Evolutionary conservation across 768 basidiomycete species (phyloP).

Genomic region (Lactarius hengduanensis): DNA sequence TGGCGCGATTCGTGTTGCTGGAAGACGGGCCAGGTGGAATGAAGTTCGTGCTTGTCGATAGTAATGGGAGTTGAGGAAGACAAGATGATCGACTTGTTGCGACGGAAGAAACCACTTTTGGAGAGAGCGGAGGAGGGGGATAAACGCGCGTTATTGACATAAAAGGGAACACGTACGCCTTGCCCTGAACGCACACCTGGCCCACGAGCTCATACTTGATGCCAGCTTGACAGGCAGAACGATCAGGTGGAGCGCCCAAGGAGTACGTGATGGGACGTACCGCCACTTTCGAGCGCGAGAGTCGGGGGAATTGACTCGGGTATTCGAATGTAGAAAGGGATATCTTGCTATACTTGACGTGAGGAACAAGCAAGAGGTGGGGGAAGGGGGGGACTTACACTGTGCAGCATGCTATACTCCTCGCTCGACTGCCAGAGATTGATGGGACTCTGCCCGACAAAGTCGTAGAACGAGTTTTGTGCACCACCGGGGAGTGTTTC

Average conservation of each 20-base stretch:
- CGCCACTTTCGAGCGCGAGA: constrained; percentile 73
- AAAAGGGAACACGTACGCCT: constrained; percentile 53
- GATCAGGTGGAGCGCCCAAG: not conserved
- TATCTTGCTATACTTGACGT: constrained; percentile 61
- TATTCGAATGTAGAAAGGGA: constrained; percentile 86
- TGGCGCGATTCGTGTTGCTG: constrained; percentile 73
- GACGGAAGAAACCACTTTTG: constrained; percentile 74
- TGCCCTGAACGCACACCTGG: constrained; percentile 80
- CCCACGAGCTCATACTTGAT: constrained; percentile 91
- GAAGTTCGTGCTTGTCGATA: constrained; percentile 92
- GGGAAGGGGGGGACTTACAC: constrained; percentile 44
- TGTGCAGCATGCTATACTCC: constrained; percentile 66
- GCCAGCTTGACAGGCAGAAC: constrained; percentile 50
- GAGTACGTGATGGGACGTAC: constrained; percentile 38
- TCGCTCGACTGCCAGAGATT: constrained; percentile 80
- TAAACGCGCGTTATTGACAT: not conserved
- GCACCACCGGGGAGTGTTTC: constrained; percentile 74
- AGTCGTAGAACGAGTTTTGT: constrained; percentile 72
- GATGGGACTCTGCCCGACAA: constrained; percentile 77
- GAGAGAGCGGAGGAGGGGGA: not conserved
- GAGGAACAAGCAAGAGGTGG: constrained; percentile 1
- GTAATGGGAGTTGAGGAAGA: constrained; percentile 69
- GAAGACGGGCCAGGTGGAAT: constrained; percentile 92
- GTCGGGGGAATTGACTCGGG: constrained; percentile 91
- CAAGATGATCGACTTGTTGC: constrained; percentile 66